These are phyloP conservation scores for Pseudocercospora crystallina DNA, from an alignment of 2,329 filamentous ascomycete genomes.

Conservation along the genomic window DNA sequence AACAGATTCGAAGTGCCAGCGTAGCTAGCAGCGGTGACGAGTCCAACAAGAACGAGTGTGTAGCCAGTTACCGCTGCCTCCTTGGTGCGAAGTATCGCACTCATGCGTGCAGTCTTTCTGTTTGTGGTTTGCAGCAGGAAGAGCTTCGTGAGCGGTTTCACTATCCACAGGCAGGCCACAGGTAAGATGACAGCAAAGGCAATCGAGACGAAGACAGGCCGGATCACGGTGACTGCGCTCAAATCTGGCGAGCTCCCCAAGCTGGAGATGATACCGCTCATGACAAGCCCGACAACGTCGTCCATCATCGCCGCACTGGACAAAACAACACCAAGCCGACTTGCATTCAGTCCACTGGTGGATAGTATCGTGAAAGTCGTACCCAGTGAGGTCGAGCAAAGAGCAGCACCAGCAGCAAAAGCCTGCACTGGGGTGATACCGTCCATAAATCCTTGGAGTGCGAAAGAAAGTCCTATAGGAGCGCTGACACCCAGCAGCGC, in stretches of 20 bases:
- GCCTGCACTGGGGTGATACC: slow-evolving; percentile 58
- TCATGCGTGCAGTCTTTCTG: neutral
- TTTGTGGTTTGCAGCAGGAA: neutral
- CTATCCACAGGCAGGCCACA: slow-evolving; percentile 47
- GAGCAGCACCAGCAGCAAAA: slow-evolving; percentile 70
- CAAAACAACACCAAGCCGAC: slow-evolving; percentile 61
- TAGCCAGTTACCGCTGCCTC: slow-evolving; percentile 49
- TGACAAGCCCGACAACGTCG: slow-evolving; percentile 73
- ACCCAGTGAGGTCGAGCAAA: slow-evolving; percentile 73
- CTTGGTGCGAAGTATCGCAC: slow-evolving; percentile 5
- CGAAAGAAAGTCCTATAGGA: slow-evolving; percentile 67
- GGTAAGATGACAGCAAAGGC: slow-evolving; percentile 54
- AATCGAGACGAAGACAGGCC: slow-evolving; percentile 53
- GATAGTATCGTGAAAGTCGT: slow-evolving; percentile 67
- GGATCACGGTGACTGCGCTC: slow-evolving; percentile 44
- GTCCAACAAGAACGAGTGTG: slow-evolving; percentile 50
- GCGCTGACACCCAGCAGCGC: slow-evolving; percentile 64
- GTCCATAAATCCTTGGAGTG: slow-evolving; percentile 51
- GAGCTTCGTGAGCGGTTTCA: slow-evolving; percentile 43
- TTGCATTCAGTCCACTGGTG: slow-evolving; percentile 58
- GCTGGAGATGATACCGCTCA: slow-evolving; percentile 73
- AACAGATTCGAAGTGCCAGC: slow-evolving; percentile 64
- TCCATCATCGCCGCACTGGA: slow-evolving; percentile 78
- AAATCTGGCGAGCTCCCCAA: slow-evolving; percentile 50
- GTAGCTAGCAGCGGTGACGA: slow-evolving; percentile 55